Base-by-base conservation (phyloP, 2,329 filamentous ascomycete genomes). In the Cytospora piceae region DNA sequence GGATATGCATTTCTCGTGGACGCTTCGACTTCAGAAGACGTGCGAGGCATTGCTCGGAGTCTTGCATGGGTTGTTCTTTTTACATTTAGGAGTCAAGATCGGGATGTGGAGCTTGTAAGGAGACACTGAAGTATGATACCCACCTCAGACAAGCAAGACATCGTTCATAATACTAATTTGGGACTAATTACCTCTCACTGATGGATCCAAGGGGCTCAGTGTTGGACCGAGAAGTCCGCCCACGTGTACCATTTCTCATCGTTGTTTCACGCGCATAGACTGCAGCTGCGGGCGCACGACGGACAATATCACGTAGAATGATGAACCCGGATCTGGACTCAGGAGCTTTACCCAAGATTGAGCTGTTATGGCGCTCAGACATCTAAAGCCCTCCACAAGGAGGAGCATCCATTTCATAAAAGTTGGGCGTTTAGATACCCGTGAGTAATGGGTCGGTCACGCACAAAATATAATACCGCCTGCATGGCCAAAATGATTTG, bases 21-120 rank as follows among this genome's bases (percentile, higher is more conserved):
- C 8, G 24, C 15, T 57, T 17, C 4, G 31, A 32, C 7, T 11
- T 39, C 12, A 32, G 42, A 24, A 9, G 27, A 42, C 46, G 34
- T 52, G 22, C 22, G 61, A 57, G n/a, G 52, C 61, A 63, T 63
- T 51, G 61, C 53, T 57, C 52, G 61, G 61, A 63, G 61, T 63
- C 42, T 27, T 53, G 53, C 31, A 63, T 49, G 22, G n/a, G 7
- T 11, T 49, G 14, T 49, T 24, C 17, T 4, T 20, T 20, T 49
- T 24, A 49, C n/a, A 49, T 24, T 24, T 49, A 49, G 46, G 46
- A 49, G 46, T 49, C 46, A 49, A 49, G n/a, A 24, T 8, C 15
- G 46, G 46, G 46, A 49, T 20, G n/a, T 49, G 46, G 46, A 22
- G 46, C 46, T 49, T 49, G 46, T 49, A 49, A 24, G 46, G n/a